Evolutionary conservation across 2,329 filamentous ascomycete species (phyloP).

Genomic region (Ceratocystis colombiana): DNA sequence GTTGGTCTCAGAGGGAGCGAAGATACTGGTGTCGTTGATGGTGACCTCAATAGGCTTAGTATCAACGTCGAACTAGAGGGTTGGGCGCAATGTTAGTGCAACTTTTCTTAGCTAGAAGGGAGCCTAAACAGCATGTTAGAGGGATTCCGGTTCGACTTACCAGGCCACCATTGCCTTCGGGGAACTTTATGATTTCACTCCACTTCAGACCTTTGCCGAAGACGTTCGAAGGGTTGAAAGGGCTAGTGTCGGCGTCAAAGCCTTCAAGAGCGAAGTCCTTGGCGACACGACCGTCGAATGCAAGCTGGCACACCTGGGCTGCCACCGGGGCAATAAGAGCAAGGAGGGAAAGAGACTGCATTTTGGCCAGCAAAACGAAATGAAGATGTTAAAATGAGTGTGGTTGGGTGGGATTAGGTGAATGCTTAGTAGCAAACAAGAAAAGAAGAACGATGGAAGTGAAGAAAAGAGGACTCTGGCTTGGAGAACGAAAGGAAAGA

Average conservation of each 20-base stretch:
- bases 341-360: slow-evolving; percentile 30
- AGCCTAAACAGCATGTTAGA: background rate
- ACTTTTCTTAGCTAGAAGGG: too few species aligned
- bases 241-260: slow-evolving; percentile 34
- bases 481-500: slow-evolving; percentile 2
- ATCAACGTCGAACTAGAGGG: slow-evolving; percentile 36
- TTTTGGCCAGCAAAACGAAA: slow-evolving; percentile 24
- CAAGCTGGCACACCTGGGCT: slow-evolving; percentile 25
- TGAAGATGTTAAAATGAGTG: slow-evolving; percentile 2
- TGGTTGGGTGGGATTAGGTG: background rate
- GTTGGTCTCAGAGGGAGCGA: slow-evolving; percentile 40
- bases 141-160: slow-evolving; percentile 29
- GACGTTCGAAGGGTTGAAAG: slow-evolving; percentile 45
- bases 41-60: slow-evolving; percentile 44
- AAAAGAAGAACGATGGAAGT: slow-evolving; percentile 18
- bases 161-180: slow-evolving; percentile 33
- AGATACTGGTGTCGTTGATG: slow-evolving; percentile 50
- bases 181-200: slow-evolving; percentile 43
- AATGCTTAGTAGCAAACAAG: slow-evolving; percentile 6
- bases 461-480: slow-evolving; percentile 11
- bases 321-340: slow-evolving; percentile 25
- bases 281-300: slow-evolving; percentile 41
- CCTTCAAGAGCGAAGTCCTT: slow-evolving; percentile 32
- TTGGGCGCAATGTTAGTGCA: slow-evolving; percentile 13
- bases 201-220: slow-evolving; percentile 44